Conservation (phyloP, 2,329 filamentous ascomycete genomes). For the Fusarium algeriense region DNA sequence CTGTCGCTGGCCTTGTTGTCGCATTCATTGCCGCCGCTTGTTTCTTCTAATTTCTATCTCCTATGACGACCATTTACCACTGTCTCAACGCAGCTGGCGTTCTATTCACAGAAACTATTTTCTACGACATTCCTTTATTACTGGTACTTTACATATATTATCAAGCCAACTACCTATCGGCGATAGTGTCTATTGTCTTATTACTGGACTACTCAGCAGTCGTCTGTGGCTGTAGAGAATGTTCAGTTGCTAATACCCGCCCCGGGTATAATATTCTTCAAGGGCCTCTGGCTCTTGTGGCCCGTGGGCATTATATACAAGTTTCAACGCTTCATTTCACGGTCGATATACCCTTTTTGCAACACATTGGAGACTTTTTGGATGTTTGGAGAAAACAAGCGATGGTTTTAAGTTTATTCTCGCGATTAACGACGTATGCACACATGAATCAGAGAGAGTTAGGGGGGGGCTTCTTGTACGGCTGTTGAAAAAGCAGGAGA, state of each 20-base stretch:
- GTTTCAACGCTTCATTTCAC: constrained; percentile 48
- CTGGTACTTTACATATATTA: constrained; percentile 47
- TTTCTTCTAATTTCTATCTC: constrained; percentile 55
- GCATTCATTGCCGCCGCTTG: constrained; percentile 67
- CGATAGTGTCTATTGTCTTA: constrained; percentile 53
- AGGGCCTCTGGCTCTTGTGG: constrained; percentile 25
- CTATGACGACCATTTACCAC: constrained; percentile 18
- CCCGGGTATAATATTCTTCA: constrained; percentile 36
- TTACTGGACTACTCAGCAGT: constrained; percentile 4
- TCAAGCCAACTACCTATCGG: constrained; percentile 47
- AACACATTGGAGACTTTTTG: constrained; percentile 41
- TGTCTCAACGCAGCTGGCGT: constrained; percentile 41
- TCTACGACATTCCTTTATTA: constrained; percentile 39
- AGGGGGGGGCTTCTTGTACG: constrained; percentile 22
- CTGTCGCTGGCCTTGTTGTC: constrained; percentile 66
- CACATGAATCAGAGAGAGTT: constrained; percentile 37
- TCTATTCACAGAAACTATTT: constrained; percentile 41
- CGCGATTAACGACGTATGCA: constrained; percentile 47
- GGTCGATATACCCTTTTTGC: constrained; percentile 51
- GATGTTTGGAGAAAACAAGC: constrained; percentile 43
- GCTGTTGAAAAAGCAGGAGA: constrained; percentile 22
- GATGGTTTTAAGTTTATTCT: constrained; percentile 42
- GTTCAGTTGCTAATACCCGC: constrained; percentile 32
- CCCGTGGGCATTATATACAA: constrained; percentile 45
- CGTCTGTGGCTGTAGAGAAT: constrained; percentile 4